These are phyloP conservation scores for Pyrus hybrid DNA, from an alignment of 331 rosid species.

Conservation along the genomic window DNA sequence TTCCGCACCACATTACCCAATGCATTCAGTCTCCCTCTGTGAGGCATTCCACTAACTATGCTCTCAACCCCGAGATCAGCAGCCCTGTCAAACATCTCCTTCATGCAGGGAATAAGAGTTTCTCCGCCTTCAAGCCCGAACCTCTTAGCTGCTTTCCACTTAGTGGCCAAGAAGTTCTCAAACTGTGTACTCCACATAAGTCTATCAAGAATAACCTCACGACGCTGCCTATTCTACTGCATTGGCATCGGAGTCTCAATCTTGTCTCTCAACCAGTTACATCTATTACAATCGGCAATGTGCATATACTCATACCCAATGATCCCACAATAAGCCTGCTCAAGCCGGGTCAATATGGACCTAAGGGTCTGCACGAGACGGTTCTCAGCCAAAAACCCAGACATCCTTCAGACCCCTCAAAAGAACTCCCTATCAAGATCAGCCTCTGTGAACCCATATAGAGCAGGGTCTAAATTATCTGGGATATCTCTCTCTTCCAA, in stretches of 20 bases:
- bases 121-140: constrained; percentile 98
- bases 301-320: constrained; percentile 98
- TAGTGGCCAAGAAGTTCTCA: constrained; percentile 93
- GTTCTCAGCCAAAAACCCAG: constrained; percentile 95
- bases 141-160: constrained; percentile 94
- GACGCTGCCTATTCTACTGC: constrained; percentile 63
- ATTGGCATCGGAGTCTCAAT: constrained; percentile 76
- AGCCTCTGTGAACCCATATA: constrained; percentile 87
- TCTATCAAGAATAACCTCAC: constrained; percentile 86
- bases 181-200: constrained; percentile 94
- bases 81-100: constrained; percentile 91
- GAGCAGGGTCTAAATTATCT: constrained; percentile 75
- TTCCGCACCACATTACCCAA: constrained; percentile 93
- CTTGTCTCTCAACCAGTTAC: constrained; percentile 94
- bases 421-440: constrained; percentile 97
- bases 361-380: constrained; percentile 92
- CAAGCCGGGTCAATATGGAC: constrained; percentile 86
- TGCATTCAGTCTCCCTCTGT: constrained; percentile 85
- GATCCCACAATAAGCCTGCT: constrained; percentile 95
- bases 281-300: constrained; percentile 73
- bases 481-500: constrained; percentile 64
- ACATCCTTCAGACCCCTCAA: constrained; percentile 85
- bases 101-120: constrained; percentile 91
- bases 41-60: constrained; percentile 94
- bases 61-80: constrained; percentile 98